Conservation (phyloP, 2,329 filamentous ascomycete genomes). For the Exophiala spinifera region DNA sequence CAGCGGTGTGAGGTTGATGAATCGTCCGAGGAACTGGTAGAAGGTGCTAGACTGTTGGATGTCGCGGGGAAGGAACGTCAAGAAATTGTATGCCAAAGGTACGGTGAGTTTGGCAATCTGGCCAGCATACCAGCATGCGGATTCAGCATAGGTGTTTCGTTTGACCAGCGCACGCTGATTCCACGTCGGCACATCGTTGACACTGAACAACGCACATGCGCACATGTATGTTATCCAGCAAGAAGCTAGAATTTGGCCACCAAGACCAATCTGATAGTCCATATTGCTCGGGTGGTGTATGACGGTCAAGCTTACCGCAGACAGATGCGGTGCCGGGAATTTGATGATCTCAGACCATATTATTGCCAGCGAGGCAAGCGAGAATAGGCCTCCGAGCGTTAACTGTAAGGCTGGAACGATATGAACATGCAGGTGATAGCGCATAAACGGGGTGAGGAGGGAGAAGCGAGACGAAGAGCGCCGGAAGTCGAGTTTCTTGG, state of each 20-base stretch:
- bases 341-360: conserved; percentile 94
- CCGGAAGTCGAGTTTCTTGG: conserved; percentile 75
- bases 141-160: conserved; percentile 88
- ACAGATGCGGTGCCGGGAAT: conserved; percentile 71
- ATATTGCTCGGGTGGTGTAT: conserved; percentile 66
- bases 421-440: conserved; percentile 74
- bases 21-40: conserved; percentile 77
- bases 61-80: conserved; percentile 74
- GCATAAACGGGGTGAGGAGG: conserved; percentile 73
- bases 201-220: conserved; percentile 76
- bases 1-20: conserved; percentile 78
- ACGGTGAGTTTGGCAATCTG: conserved; percentile 91
- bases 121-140: conserved; percentile 91
- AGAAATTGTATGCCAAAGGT: conserved; percentile 91
- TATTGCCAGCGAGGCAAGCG: conserved; percentile 74
- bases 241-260: conserved; percentile 78
- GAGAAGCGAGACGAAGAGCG: conserved; percentile 56
- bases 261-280: conserved; percentile 75
- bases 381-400: conserved; percentile 63
- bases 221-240: conserved; percentile 97
- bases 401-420: conserved; percentile 68
- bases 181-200: conserved; percentile 97
- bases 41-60: conserved; percentile 79
- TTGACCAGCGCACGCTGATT: conserved; percentile 85
- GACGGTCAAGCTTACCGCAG: conserved; percentile 61